Percentiles rank a stretch among this genome's conserved stretches.
Evolutionary conservation across 2,329 filamentous ascomycete genomes (phyloP).

Genomic region (Epicoccum nigrum): DNA sequence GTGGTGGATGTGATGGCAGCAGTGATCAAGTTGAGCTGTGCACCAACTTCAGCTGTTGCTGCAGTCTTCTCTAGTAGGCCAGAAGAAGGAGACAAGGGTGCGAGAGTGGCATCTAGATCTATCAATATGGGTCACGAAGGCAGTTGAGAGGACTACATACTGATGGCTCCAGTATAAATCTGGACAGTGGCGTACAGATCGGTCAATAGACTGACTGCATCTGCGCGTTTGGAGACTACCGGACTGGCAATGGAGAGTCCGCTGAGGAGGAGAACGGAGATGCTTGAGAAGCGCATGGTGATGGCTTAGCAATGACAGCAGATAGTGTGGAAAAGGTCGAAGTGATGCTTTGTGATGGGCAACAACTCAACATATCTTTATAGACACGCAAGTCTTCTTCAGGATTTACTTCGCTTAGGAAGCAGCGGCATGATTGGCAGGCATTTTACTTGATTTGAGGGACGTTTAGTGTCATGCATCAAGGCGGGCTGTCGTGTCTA

Average conservation of each 20-base stretch:
- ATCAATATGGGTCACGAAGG: not conserved
- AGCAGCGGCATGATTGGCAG: not conserved
- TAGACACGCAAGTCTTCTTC: not conserved
- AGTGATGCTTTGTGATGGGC: not conserved
- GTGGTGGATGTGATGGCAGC: constrained; percentile 18
- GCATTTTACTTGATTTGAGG: not conserved
- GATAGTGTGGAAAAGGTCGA: not conserved
- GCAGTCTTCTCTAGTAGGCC: constrained; percentile 24
- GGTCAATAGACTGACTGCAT: constrained; percentile 22
- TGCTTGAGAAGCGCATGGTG: constrained; percentile 24
- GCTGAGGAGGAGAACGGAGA: constrained; percentile 20
- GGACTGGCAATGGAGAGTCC: constrained; percentile 26
- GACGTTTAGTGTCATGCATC: not conserved
- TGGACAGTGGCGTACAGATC: constrained; percentile 28
- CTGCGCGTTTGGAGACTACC: constrained; percentile 15
- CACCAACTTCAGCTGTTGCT: constrained; percentile 25
- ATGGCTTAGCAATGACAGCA: not conserved
- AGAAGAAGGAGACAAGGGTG: constrained; percentile 23
- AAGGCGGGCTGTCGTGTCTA: not conserved
- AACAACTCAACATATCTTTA: not conserved
- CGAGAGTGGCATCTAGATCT: constrained; percentile 24
- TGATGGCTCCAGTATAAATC: constrained; percentile 28
- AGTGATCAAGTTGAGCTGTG: constrained; percentile 23
- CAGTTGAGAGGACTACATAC: not conserved
- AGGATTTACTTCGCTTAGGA: not conserved